These are phyloP conservation scores for Penicillium samsonianum DNA, from an alignment of 495 filamentous ascomycete species.

Conservation along the genomic window DNA sequence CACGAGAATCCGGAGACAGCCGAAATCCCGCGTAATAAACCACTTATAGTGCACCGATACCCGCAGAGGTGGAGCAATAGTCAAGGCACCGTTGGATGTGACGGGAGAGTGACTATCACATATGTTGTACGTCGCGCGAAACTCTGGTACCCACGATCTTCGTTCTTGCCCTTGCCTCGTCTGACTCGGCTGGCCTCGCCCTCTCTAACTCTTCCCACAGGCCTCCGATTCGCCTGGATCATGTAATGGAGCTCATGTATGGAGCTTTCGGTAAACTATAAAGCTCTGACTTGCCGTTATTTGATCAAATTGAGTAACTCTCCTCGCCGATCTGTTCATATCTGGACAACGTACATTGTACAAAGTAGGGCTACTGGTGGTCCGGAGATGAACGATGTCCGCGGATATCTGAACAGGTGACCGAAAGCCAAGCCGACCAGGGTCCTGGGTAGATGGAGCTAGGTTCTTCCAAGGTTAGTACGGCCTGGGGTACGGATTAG, in stretches of 20 bases:
- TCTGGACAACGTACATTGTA: background rate
- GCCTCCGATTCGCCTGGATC: background rate
- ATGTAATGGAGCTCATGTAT: no score
- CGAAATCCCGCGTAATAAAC: background rate
- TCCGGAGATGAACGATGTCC: background rate
- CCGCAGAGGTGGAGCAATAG: background rate
- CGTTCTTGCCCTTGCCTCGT: no score
- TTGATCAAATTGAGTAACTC: background rate
- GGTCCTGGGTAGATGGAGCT: background rate
- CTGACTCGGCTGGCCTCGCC: background rate
- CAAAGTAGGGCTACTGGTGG: background rate
- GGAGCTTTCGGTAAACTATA: background rate
- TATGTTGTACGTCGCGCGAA: background rate
- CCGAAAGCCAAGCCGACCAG: background rate
- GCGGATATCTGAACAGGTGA: background rate
- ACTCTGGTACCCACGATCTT: conserved; percentile 3
- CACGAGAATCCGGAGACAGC: background rate
- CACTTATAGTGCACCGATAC: background rate
- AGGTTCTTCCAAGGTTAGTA: background rate
- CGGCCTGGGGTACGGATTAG: background rate
- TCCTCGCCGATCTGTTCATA: background rate
- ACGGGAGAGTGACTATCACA: background rate
- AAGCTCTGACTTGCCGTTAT: background rate
- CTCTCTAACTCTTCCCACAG: background rate
- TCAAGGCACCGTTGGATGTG: conserved; percentile 5